Conservation (phyloP, 1,284 basidiomycete genomes). For the Gomphus bonarii region DNA sequence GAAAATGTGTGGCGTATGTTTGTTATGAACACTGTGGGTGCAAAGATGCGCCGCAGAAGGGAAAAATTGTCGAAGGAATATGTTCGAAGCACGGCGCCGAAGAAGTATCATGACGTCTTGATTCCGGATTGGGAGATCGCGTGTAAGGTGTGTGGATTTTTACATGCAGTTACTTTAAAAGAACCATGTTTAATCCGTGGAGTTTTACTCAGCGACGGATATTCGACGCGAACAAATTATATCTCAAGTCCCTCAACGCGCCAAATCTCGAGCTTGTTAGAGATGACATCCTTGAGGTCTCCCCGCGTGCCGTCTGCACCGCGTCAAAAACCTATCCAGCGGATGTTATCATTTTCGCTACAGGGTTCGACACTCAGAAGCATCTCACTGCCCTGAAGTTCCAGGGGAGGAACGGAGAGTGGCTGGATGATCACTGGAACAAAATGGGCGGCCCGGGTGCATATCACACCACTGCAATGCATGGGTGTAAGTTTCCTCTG, state of each 20-base stretch:
- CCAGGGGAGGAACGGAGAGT: not conserved
- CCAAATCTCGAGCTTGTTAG: not conserved
- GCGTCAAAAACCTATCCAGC: constrained; percentile 12
- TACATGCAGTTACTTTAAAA: not conserved
- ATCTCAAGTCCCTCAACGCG: not conserved
- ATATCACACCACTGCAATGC: constrained; percentile 6
- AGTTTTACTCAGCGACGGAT: not conserved
- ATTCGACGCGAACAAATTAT: not conserved
- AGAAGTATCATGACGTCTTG: constrained; percentile 10
- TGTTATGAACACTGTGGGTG: not conserved
- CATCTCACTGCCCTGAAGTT: not conserved
- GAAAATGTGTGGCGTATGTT: constrained; percentile 3
- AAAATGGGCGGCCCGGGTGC: constrained; percentile 7
- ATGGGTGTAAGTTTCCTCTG: constrained; percentile 5
- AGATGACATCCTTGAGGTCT: constrained; percentile 5
- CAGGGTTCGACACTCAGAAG: constrained; percentile 20
- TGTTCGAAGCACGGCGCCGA: not conserved
- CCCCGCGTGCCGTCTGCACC: constrained; percentile 12
- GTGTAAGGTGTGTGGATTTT: constrained; percentile 2
- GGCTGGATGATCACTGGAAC: constrained; percentile 7
- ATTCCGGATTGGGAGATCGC: constrained; percentile 9
- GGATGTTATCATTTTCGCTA: constrained; percentile 22
- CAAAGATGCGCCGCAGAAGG: not conserved
- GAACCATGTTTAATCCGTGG: no score
- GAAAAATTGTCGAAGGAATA: not conserved